A percentile compares a stretch with the other conserved stretches of the same genome.
These are phyloP conservation scores for Cercospora canescens DNA, from an alignment of 2,329 filamentous ascomycete species.

Conservation along the genomic window DNA sequence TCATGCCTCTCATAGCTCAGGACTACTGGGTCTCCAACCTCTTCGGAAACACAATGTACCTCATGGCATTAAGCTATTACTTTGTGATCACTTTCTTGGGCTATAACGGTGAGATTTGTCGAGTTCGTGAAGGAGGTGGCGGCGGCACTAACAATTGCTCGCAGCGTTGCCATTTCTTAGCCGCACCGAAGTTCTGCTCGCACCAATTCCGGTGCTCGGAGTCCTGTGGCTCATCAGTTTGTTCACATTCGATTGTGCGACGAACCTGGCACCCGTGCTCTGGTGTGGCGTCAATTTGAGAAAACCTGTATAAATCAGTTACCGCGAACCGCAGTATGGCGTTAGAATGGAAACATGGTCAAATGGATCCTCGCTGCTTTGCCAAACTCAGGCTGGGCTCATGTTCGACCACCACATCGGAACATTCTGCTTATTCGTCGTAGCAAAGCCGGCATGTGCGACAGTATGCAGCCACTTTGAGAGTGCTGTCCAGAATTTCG, in stretches of 20 bases:
- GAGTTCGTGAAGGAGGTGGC: not conserved
- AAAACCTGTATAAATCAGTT: constrained; percentile 38
- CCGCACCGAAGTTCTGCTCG: constrained; percentile 65
- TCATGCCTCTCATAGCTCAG: constrained; percentile 61
- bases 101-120: constrained; percentile 56
- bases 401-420: not conserved
- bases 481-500: not conserved
- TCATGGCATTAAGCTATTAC: constrained; percentile 66
- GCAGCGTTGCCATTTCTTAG: constrained; percentile 64
- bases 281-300: constrained; percentile 50
- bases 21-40: constrained; percentile 60
- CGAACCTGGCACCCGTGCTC: constrained; percentile 52
- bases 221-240: constrained; percentile 59
- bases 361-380: not conserved
- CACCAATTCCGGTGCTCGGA: constrained; percentile 60
- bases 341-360: not conserved
- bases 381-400: not conserved
- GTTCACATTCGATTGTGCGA: constrained; percentile 53
- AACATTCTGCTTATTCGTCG: not conserved
- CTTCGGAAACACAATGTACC: constrained; percentile 65
- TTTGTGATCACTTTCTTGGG: constrained; percentile 69
- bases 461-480: not conserved
- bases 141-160: constrained; percentile 16
- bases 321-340: not conserved
- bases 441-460: not conserved